Evolutionary conservation across 2,329 filamentous ascomycete species (phyloP), one percentile per base, ranked within the genome.

Genomic region (Cyphellophora europaea): DNA sequence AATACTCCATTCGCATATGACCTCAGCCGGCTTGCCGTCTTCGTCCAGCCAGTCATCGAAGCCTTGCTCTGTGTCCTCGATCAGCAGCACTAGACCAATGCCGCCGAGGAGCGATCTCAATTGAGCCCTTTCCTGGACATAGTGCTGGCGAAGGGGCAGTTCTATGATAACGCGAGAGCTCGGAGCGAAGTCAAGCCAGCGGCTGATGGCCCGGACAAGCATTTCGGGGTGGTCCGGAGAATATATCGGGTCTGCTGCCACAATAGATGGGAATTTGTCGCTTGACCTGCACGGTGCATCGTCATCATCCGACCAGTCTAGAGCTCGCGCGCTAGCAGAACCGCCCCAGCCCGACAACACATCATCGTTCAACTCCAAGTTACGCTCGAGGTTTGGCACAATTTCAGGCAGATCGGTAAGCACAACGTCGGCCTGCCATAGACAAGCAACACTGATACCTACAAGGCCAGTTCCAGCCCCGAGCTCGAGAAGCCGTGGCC

Each of bases 401-500:
- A 96, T 95, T n/a, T 71, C 71, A 0, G 83, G 80, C 17, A 96
- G 63, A 54, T 96, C 91, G 21, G 84, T 94, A 34, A 95, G 66
- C 6, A 81, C 62, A 4, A 93, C 80, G 12, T 71, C 62, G 1
- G 71, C 69, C 28, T 54, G 53, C 65, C 82, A 82, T 15, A 85
- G 65, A 11, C 75, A 77, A 5, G 87, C 85, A 15, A 88, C 85
- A 2, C 88, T 82, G 28, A 96, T 66, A 0, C 91, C 91, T 6
- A 94, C 73, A n/a, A 98, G 70, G 0, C 89, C 89, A 0, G 89
- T 96, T 0, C 91, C 89, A 0, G 89, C 79, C 3, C 89, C 91
- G 2, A 96, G 71, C 54, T 96, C 89, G 6, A 96, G 67, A 5
- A 71, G 63, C 17, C 57, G 55, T 12, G 60, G 43, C 12, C 31